Conservation (phyloP, 2,329 filamentous ascomycete species). For the Xylaria sp. region DNA sequence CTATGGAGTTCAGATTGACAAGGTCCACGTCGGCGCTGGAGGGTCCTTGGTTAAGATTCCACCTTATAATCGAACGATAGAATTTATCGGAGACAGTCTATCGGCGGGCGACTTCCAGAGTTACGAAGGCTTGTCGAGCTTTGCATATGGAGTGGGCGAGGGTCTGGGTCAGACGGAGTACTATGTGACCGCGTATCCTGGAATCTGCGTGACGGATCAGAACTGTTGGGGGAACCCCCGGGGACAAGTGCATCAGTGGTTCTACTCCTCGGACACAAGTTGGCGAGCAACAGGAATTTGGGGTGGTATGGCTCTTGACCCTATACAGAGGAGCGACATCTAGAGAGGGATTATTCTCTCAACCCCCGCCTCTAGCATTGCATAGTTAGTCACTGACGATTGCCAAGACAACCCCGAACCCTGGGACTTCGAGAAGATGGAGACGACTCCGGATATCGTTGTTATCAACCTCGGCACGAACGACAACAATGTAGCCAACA, state of each 20-base stretch:
- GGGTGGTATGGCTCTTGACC: constrained; percentile 50
- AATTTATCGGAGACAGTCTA: constrained; percentile 61
- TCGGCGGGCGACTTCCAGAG: constrained; percentile 67
- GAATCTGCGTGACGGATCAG: constrained; percentile 66
- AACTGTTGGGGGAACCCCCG: constrained; percentile 64
- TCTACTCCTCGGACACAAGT: constrained; percentile 65
- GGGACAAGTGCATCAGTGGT: constrained; percentile 67
- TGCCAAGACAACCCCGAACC: constrained; percentile 55
- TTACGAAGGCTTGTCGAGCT: constrained; percentile 67
- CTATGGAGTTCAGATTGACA: constrained; percentile 66
- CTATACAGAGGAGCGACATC: background rate
- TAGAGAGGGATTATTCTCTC: background rate
- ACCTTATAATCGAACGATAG: constrained; percentile 52
- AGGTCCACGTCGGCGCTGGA: constrained; percentile 60
- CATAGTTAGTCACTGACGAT: constrained; percentile 19
- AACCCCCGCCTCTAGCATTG: background rate
- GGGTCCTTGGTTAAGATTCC: constrained; percentile 58
- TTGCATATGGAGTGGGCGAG: constrained; percentile 64
- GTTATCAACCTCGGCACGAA: constrained; percentile 61
- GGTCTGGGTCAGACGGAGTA: constrained; percentile 70
- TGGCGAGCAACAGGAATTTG: constrained; percentile 58
- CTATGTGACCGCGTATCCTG: constrained; percentile 67
- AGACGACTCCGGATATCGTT: constrained; percentile 57
- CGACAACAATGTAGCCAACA: constrained; percentile 57
- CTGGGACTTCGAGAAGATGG: constrained; percentile 58